These are phyloP conservation scores for Clarireedia homoeocarpa DNA, from an alignment of 2,329 filamentous ascomycete species.

Conservation along the genomic window DNA sequence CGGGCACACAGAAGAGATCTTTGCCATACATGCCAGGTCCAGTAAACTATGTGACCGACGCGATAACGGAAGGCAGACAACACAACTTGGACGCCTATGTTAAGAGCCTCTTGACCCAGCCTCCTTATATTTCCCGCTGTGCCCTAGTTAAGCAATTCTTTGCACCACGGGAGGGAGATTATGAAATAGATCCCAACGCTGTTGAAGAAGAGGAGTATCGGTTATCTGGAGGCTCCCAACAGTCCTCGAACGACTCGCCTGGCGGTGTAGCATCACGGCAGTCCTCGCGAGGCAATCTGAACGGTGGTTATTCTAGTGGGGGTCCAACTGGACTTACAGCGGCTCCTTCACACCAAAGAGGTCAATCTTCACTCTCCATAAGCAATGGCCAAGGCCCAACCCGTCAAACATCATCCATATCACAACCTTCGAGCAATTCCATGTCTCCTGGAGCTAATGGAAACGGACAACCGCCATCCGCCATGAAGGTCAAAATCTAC, in stretches of 20 bases:
- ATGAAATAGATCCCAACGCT: conserved; percentile 73
- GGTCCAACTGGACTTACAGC: conserved; percentile 47
- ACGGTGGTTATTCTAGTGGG: conserved; percentile 45
- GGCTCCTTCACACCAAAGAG: conserved; percentile 35
- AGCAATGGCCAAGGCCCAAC: conserved; percentile 22
- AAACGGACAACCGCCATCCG: conserved; percentile 31
- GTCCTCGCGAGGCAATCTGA: conserved; percentile 57
- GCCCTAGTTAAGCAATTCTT: conserved; percentile 86
- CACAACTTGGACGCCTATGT: conserved; percentile 95
- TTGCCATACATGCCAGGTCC: conserved; percentile 97
- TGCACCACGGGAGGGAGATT: conserved; percentile 80
- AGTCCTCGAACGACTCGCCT: conserved; percentile 56
- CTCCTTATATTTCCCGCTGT: conserved; percentile 75
- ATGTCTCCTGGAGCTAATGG: conserved; percentile 41
- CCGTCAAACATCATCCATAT: conserved; percentile 30
- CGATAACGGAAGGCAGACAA: conserved; percentile 85
- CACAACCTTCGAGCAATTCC: conserved; percentile 47
- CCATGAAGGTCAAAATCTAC: conserved; percentile 91
- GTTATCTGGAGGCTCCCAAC: conserved; percentile 61
- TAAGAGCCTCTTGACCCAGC: conserved; percentile 79
- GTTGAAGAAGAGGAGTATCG: conserved; percentile 62
- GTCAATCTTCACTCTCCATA: conserved; percentile 33
- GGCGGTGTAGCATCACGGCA: conserved; percentile 54
- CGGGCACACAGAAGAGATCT: conserved; percentile 67
- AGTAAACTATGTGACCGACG: conserved; percentile 96